These are phyloP conservation scores for Lasiosphaeria ovina DNA, from an alignment of 495 filamentous ascomycete species.

Conservation along the genomic window DNA sequence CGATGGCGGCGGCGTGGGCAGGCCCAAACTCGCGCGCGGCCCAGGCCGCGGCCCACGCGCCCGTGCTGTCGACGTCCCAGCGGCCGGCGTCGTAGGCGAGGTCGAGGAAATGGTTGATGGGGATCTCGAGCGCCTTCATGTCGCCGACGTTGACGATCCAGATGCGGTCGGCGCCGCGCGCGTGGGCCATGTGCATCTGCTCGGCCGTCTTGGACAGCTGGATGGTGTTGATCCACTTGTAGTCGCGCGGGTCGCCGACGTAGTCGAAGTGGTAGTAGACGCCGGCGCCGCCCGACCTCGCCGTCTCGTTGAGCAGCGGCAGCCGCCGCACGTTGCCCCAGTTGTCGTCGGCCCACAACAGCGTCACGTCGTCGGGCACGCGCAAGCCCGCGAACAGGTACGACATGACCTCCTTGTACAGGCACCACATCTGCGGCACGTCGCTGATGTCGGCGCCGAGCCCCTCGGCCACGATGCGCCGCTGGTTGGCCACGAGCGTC, in stretches of 20 bases:
- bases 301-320: conserved; percentile 59
- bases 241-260: conserved; percentile 61
- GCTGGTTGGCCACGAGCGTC: conserved; percentile 58
- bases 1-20: conserved; percentile 47
- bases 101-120: conserved; percentile 66
- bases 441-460: conserved; percentile 52
- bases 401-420: conserved; percentile 69
- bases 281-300: conserved; percentile 64
- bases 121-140: conserved; percentile 66
- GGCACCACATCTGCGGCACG: conserved; percentile 69
- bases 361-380: conserved; percentile 70
- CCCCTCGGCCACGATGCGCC: conserved; percentile 54
- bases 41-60: conserved; percentile 56
- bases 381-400: conserved; percentile 64
- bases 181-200: conserved; percentile 61
- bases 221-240: conserved; percentile 73
- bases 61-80: conserved; percentile 54
- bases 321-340: conserved; percentile 67
- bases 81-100: conserved; percentile 61
- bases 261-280: conserved; percentile 79
- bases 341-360: conserved; percentile 77
- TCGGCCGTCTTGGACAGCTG: conserved; percentile 63
- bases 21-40: conserved; percentile 60
- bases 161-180: conserved; percentile 61
- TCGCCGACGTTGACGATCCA: conserved; percentile 80